These are phyloP conservation scores for Symbiodinium pilosum DNA, from an alignment of 73 alveolate genomes.

Conservation along the genomic window DNA sequence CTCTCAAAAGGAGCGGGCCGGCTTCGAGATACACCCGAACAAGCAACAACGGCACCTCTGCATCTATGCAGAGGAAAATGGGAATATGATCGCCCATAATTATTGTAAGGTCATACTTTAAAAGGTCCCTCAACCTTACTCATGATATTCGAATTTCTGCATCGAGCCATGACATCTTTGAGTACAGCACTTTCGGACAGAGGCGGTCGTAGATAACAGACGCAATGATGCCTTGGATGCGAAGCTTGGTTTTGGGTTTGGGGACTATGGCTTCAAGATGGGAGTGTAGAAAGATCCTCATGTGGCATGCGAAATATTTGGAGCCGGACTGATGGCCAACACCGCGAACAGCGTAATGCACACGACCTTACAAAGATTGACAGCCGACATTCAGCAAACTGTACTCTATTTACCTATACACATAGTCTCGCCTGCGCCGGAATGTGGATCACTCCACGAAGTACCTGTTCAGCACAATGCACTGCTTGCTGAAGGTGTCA, in stretches of 20 bases:
- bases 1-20: too few relatives aligned
- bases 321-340: constrained; percentile 35
- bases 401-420: too few relatives aligned
- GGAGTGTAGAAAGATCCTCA: background rate
- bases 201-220: constrained; percentile 41
- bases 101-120: too few relatives aligned
- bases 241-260: too few relatives aligned
- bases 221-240: constrained; percentile 12
- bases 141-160: too few relatives aligned
- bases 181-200: background rate
- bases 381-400: too few relatives aligned
- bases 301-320: background rate
- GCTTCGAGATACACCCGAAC: too few relatives aligned
- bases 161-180: too few relatives aligned
- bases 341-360: constrained; percentile 48
- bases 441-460: constrained; percentile 74
- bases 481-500: background rate
- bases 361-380: constrained; percentile 5
- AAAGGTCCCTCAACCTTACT: too few relatives aligned
- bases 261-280: background rate
- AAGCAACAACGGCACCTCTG: too few relatives aligned
- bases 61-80: too few relatives aligned
- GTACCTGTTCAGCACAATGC: background rate
- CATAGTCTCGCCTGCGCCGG: constrained; percentile 44
- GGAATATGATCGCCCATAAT: too few relatives aligned